Percentiles rank a stretch among this genome's conserved stretches.
Evolutionary conservation across 2,329 filamentous ascomycete species (phyloP).

Genomic region (Byssoonygena ceratinophila): DNA sequence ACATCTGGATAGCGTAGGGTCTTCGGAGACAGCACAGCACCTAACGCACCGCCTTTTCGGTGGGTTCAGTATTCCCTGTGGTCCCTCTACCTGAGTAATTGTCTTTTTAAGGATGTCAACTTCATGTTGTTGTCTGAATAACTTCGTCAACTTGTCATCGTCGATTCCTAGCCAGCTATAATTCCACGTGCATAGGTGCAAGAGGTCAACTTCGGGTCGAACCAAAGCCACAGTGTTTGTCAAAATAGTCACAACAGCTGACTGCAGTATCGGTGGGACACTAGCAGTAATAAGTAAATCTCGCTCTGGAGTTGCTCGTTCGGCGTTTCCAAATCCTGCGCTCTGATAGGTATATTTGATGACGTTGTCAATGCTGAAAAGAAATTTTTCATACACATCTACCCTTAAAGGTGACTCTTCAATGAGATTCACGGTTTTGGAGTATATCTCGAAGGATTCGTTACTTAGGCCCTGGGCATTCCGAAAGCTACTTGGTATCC

Average conservation of each 20-base stretch:
- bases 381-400: slow-evolving; percentile 52
- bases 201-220: slow-evolving; percentile 50
- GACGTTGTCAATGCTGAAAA: slow-evolving; percentile 55
- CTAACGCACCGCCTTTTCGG: slow-evolving; percentile 46
- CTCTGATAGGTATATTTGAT: slow-evolving; percentile 49
- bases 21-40: slow-evolving; percentile 57
- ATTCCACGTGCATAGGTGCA: slow-evolving; percentile 62
- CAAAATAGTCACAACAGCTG: slow-evolving; percentile 41
- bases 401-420: slow-evolving; percentile 48
- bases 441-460: slow-evolving; percentile 37
- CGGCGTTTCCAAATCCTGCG: slow-evolving; percentile 35
- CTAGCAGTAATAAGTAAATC: slow-evolving; percentile 44
- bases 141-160: slow-evolving; percentile 46
- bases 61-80: slow-evolving; percentile 11
- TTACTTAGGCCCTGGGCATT: slow-evolving; percentile 32
- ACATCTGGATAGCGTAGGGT: slow-evolving; percentile 37
- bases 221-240: slow-evolving; percentile 46
- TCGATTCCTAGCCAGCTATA: slow-evolving; percentile 58
- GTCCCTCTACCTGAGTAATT: slow-evolving; percentile 6
- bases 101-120: slow-evolving; percentile 48
- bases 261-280: slow-evolving; percentile 43
- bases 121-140: slow-evolving; percentile 52
- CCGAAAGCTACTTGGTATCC: slow-evolving; percentile 41
- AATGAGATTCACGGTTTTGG: slow-evolving; percentile 45
- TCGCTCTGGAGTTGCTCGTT: slow-evolving; percentile 42